Base-by-base conservation (phyloP, 2,329 filamentous ascomycete species). In the Daldinia sp. region DNA sequence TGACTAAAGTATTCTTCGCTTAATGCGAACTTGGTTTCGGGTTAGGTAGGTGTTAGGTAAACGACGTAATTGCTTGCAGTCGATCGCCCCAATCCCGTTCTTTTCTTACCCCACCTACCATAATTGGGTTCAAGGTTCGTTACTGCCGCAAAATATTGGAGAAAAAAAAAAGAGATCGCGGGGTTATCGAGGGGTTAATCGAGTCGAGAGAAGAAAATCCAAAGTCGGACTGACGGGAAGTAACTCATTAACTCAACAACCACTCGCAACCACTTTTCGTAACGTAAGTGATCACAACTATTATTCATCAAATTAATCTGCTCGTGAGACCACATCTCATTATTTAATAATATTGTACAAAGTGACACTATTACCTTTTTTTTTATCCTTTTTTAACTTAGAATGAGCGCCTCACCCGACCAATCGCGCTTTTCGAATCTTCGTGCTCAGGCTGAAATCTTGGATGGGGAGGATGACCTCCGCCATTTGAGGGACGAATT, bases 401-500 rank as follows among this genome's bases (percentile, higher is more conserved):
- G 61, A 63, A 77, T 77, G 76, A 56, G 68, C 41, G 51, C 63
- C 59, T 69, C 68, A 44, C 60, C 56, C 44, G 68, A 73, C 56
- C 63, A 64, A 62, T 67, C 72, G 57, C 72, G 46, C n/a, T 71
- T 74, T 57, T 63, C 69, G 60, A 73, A 73, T 60, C 72, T 79
- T 63, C 70, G 69, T 37, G 70, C 71, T 63, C 71, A 76, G 70
- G 77, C 77, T 72, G 67, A 74, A 67, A 65, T 67, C 39, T 68
- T 77, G 15, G 77, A 79, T 60, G 60, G 57, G 56, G 74, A 75
- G 30, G 76, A 79, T 54, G 41, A 51, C 30, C 73, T 79, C 63
- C 70, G 71, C 50, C 73, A 74, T 30, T 67, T 77, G 56, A 73
- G 74, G 61, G 71, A 74, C 55, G 76, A 78, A 60, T 79, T 78